Conservation (phyloP, 441 rosid genomes). For the Lepidium campestre region DNA sequence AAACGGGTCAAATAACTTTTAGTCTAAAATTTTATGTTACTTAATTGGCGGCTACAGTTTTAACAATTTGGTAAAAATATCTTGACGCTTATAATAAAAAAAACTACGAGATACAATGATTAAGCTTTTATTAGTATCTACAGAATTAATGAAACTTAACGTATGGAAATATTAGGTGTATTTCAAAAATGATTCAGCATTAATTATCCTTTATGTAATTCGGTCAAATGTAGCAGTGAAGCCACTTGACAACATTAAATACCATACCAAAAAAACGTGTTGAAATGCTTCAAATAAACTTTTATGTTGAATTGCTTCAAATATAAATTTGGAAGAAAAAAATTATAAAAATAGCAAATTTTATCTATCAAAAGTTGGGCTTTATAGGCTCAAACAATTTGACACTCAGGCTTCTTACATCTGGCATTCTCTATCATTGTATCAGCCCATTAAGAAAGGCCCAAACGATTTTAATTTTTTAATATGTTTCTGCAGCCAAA, state of each 20-base stretch:
- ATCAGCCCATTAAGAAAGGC: too few relatives aligned
- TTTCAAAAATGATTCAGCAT: background rate
- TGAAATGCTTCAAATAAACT: background rate
- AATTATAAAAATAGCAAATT: background rate
- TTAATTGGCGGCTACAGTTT: background rate
- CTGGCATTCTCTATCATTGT: too few relatives aligned
- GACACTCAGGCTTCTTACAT: too few relatives aligned
- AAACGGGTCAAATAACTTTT: conserved; percentile 8
- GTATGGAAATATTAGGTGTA: too few relatives aligned
- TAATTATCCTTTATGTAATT: background rate
- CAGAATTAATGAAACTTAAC: too few relatives aligned
- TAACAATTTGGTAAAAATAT: background rate
- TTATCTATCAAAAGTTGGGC: background rate
- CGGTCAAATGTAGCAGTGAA: background rate
- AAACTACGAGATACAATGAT: background rate
- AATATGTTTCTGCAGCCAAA: too few relatives aligned
- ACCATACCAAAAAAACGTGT: background rate
- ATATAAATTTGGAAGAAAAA: background rate
- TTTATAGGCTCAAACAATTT: background rate
- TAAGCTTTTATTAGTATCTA: too few relatives aligned
- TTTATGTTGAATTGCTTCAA: background rate
- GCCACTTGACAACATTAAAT: background rate
- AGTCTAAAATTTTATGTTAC: background rate
- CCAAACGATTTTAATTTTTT: too few relatives aligned
- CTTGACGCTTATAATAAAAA: too few relatives aligned